Evolutionary conservation across 345 rosid genomes (phyloP).

Genomic region (Mallotus nudiflorus): DNA sequence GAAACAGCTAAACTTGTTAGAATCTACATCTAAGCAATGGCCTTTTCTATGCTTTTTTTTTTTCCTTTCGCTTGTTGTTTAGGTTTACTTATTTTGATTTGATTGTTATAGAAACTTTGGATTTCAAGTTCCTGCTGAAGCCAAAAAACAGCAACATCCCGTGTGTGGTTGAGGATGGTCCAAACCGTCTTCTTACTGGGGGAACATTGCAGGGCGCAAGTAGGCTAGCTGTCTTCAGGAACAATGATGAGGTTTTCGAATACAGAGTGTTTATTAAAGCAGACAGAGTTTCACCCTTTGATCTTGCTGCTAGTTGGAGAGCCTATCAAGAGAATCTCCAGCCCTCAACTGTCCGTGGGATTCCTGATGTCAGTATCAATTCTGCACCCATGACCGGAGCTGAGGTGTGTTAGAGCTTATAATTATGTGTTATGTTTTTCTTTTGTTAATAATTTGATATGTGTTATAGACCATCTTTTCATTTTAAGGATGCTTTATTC

Average conservation of each 20-base stretch:
- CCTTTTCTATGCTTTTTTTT: no score
- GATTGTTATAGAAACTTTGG: constrained; percentile 72
- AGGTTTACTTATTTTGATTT: constrained; percentile 9
- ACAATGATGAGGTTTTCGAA: constrained; percentile 74
- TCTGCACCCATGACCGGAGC: constrained; percentile 47
- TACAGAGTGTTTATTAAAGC: constrained; percentile 75
- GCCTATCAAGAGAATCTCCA: constrained; percentile 89
- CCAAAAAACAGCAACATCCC: constrained; percentile 63
- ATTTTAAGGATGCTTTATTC: neutral
- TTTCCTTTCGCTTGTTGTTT: neutral
- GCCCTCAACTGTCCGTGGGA: constrained; percentile 92
- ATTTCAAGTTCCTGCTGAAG: constrained; percentile 97
- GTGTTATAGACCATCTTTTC: neutral
- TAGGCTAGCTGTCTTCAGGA: constrained; percentile 67
- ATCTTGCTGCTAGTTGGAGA: constrained; percentile 99
- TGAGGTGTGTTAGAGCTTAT: constrained; percentile 64
- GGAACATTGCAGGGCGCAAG: constrained; percentile 84
- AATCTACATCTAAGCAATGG: no score
- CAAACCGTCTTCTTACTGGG: constrained; percentile 63
- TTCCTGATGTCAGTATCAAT: constrained; percentile 92
- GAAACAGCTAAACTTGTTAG: no score
- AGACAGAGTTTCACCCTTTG: constrained; percentile 93
- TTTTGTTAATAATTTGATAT: neutral
- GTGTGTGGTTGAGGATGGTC: constrained; percentile 87
- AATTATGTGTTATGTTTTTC: neutral